These are phyloP conservation scores for Candolleomyces eurysporus DNA, from an alignment of 768 basidiomycete genomes.

Conservation along the genomic window DNA sequence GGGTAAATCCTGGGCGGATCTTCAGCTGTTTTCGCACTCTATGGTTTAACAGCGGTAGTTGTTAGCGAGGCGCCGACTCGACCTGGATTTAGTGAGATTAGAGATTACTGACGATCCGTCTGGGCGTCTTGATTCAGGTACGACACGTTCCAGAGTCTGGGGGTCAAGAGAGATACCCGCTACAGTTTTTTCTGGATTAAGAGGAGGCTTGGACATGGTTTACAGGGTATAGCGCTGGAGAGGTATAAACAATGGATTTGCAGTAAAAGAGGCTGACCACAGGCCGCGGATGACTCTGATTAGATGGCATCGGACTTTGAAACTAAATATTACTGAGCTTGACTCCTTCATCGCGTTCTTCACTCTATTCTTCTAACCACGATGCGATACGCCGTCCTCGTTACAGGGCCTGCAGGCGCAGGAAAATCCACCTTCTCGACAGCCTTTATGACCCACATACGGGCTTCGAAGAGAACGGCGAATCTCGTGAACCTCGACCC, in stretches of 20 bases:
- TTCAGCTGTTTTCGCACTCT: slow-evolving; percentile 87
- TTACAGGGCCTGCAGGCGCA: slow-evolving; percentile 96
- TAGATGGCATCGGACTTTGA: slow-evolving; percentile 30
- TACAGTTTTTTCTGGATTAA: slow-evolving; percentile 66
- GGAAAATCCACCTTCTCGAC: slow-evolving; percentile 95
- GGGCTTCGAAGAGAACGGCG: slow-evolving; percentile 73
- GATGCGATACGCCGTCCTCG: slow-evolving; percentile 88
- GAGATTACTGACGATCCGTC: slow-evolving; percentile 76
- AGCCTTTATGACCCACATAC: slow-evolving; percentile 87
- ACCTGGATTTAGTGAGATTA: slow-evolving; percentile 6
- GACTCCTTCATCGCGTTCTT: background rate
- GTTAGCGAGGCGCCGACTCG: slow-evolving; percentile 15
- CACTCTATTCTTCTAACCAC: slow-evolving; percentile 7
- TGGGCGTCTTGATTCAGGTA: slow-evolving; percentile 76
- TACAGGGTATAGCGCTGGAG: background rate
- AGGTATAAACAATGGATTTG: background rate
- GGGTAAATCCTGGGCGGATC: slow-evolving; percentile 91
- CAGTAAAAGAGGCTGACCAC: background rate
- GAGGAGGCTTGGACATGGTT: slow-evolving; percentile 74
- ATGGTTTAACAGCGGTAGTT: slow-evolving; percentile 10
- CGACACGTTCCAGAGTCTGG: slow-evolving; percentile 80
- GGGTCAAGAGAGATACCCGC: slow-evolving; percentile 88
- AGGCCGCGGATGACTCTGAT: background rate
- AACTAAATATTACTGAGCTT: slow-evolving; percentile 10
- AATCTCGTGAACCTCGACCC: slow-evolving; percentile 98